These are phyloP conservation scores for Cladophialophora immunda DNA, from an alignment of 2,329 filamentous ascomycete genomes.

Conservation along the genomic window DNA sequence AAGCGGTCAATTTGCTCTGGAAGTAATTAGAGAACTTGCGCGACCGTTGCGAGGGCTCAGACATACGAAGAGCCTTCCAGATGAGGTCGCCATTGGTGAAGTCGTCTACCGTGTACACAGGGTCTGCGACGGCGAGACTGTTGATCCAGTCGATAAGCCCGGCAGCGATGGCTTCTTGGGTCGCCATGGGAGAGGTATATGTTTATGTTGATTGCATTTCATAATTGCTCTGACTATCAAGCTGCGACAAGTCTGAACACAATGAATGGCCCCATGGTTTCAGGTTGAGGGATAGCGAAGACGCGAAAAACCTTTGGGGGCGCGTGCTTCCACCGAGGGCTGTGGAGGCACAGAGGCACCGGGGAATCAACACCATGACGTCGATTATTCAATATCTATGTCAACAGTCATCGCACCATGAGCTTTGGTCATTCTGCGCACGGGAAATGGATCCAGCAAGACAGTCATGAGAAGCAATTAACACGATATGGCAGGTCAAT, in stretches of 20 bases:
- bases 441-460: not conserved
- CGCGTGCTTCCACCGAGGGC: constrained; percentile 3
- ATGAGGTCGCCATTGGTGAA: constrained; percentile 56
- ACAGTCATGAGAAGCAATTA: not conserved
- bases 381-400: not conserved
- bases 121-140: constrained; percentile 38
- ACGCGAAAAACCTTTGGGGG: constrained; percentile 19
- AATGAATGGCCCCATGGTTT: constrained; percentile 30
- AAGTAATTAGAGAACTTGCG: constrained; percentile 25
- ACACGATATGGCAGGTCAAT: not conserved
- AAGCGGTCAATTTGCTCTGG: constrained; percentile 58
- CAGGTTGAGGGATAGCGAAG: constrained; percentile 17
- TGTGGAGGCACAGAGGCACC: constrained; percentile 3
- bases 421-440: not conserved
- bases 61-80: constrained; percentile 54
- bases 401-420: not conserved
- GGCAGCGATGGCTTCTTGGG: constrained; percentile 55
- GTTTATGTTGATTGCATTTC: constrained; percentile 26
- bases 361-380: constrained; percentile 13
- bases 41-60: not conserved
- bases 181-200: constrained; percentile 47
- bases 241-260: constrained; percentile 1
- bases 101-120: constrained; percentile 45
- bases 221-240: constrained; percentile 25
- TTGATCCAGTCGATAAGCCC: constrained; percentile 58